phyloP scores from a whole-genome alignment of 352 stramenopile genomes.

The Pythium rishiriense region DNA sequence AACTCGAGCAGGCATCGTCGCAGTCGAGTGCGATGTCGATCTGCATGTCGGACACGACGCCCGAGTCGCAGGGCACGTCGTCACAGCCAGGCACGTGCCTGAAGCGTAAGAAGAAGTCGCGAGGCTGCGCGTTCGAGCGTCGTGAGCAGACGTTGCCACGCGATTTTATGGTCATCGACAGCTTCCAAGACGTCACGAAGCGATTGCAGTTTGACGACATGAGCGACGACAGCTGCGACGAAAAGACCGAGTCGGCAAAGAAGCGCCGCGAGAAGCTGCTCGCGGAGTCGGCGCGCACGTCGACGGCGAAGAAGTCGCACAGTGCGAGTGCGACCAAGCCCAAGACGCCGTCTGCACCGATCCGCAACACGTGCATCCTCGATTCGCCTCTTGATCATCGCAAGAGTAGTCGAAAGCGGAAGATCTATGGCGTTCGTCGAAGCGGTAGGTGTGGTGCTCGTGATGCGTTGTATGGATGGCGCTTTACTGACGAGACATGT shows the following conservation, averaged over 20 bases:
- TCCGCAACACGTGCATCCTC: slow-evolving; percentile 32
- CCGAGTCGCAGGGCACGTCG: background rate
- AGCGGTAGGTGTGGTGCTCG: slow-evolving; percentile 1
- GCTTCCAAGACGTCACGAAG: slow-evolving; percentile 16
- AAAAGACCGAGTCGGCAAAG: slow-evolving; percentile 3
- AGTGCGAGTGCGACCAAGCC: background rate
- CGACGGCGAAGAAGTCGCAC: background rate
- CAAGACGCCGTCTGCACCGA: background rate
- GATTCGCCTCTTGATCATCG: slow-evolving; percentile 20
- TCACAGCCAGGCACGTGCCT: slow-evolving; percentile 16
- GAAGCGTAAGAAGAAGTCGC: slow-evolving; percentile 22
- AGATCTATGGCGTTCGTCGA: slow-evolving; percentile 15
- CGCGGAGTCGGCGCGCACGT: background rate
- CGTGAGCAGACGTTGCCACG: background rate
- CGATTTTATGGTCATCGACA: slow-evolving; percentile 4
- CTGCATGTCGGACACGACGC: slow-evolving; percentile 8
- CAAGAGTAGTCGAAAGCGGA: slow-evolving; percentile 2
- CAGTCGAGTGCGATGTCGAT: slow-evolving; percentile 13
- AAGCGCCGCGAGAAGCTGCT: background rate
- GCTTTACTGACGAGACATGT: background rate
- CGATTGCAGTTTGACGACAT: slow-evolving; percentile 22
- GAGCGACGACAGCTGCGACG: background rate
- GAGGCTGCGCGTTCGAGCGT: background rate
- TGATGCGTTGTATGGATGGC: background rate
- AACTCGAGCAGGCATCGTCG: background rate